Evolutionary conservation across 176 grass and related monocot genomes (phyloP), one percentile per base, ranked within the genome.

Genomic region (Oryza meridionalis): DNA sequence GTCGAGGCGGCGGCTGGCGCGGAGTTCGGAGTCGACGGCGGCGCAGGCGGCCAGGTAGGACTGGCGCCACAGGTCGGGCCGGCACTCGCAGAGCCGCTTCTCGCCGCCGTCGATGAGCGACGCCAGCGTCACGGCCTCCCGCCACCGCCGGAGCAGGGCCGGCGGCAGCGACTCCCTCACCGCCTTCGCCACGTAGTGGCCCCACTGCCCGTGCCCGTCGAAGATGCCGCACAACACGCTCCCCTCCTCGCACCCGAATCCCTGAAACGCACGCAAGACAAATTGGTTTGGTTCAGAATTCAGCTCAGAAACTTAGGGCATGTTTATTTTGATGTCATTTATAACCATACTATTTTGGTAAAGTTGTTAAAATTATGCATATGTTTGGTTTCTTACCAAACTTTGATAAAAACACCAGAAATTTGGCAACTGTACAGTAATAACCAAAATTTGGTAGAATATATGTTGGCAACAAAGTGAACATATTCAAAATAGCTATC

Each of bases 201-300:
- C 97, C 97, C 97, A 99, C 31, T 77, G 88, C 4, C 97, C 97
- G 33, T 99, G 97, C 1, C 97, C 97, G 61, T 99, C 97, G 53
- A 99, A 99, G 44, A 99, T 85, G 63, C 97, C 97, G 78, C 93
- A 99, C 27, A 96, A 83, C 73, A 92, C 70, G 40, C 72, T 92
- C 79, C 88, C 88, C 2, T 99, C 90, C 65, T 94, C 81, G 86
- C 84, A 89, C 12, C 97, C 97, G 76, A 96, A 99, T 70, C 88
- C 97, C 97, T 99, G 80, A 11, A 11, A 25, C 58, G 1, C 38
- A 40, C 7, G 8, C 7, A 61, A 4, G 6, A 7, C 21, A 71
- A 26, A 31, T 31, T 31, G 29, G 2, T 31, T 31, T 1, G 33
- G 1, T 51, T 16, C 7, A n/a, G 53, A 69, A 80, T 53, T 17